phyloP scores from a whole-genome alignment of 1,139 yeast species.

The Sugiyamaella japonica region DNA sequence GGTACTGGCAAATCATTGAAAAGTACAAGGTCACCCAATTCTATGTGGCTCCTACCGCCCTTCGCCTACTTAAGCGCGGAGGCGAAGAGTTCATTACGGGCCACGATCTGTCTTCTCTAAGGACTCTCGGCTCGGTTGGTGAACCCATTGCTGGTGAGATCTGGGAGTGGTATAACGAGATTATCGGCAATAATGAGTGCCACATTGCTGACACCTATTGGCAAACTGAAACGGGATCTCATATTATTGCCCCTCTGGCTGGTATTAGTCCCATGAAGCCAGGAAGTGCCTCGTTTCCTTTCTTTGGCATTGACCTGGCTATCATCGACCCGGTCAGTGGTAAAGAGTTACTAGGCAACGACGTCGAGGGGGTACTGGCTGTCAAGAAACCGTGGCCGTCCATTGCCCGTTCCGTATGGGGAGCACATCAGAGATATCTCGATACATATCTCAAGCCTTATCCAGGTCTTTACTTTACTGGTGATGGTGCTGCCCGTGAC shows the following conservation, averaged over 20 bases:
- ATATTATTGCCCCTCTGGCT: slow-evolving; percentile 91
- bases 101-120: slow-evolving; percentile 84
- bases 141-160: slow-evolving; percentile 98
- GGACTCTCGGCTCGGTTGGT: slow-evolving; percentile 97
- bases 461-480: slow-evolving; percentile 96
- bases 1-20: slow-evolving; percentile 96
- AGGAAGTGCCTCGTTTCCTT: slow-evolving; percentile 94
- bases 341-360: slow-evolving; percentile 77
- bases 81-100: slow-evolving; percentile 88
- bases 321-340: slow-evolving; percentile 93
- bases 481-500: slow-evolving; percentile 99
- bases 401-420: slow-evolving; percentile 95
- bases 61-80: slow-evolving; percentile 90
- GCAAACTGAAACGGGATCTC: slow-evolving; percentile 99
- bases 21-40: slow-evolving; percentile 94
- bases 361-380: slow-evolving; percentile 95
- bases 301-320: slow-evolving; percentile 89
- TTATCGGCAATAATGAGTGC: slow-evolving; percentile 86
- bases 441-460: slow-evolving; percentile 95
- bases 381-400: slow-evolving; percentile 94
- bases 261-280: slow-evolving; percentile 96
- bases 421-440: slow-evolving; percentile 83
- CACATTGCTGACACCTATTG: slow-evolving; percentile 93
- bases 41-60: slow-evolving; percentile 97
- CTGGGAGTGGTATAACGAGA: slow-evolving; percentile 97